phyloP scores from a whole-genome alignment of 148 eudicot species.

The Camellia granthamiana region DNA sequence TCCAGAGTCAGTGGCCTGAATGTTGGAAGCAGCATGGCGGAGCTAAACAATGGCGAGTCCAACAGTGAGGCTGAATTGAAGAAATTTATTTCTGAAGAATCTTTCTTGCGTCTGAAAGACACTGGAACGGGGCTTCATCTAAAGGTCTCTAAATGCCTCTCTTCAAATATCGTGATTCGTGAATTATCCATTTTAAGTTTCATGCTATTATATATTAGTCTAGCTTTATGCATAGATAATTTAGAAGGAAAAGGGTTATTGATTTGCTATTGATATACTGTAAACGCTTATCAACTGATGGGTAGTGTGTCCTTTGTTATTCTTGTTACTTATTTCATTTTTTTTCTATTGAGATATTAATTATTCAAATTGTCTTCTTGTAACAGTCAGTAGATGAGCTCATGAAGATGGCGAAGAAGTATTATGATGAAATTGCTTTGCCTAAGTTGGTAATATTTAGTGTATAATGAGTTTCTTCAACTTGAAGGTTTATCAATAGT shows the following conservation, averaged over 20 bases:
- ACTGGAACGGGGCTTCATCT: constrained; percentile 80
- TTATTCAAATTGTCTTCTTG: constrained; percentile 8
- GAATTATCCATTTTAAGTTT: background rate
- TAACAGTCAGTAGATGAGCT: constrained; percentile 83
- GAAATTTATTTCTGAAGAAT: constrained; percentile 72
- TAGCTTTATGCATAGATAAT: background rate
- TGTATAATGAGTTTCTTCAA: constrained; percentile 1
- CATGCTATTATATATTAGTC: background rate
- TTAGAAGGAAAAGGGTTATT: background rate
- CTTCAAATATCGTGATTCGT: background rate
- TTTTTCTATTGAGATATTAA: background rate
- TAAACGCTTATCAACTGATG: background rate
- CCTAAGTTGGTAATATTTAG: constrained; percentile 77
- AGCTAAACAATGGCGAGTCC: constrained; percentile 20
- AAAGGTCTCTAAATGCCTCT: constrained; percentile 48
- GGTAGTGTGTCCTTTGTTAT: background rate
- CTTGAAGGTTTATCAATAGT: background rate
- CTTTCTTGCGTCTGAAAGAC: constrained; percentile 72
- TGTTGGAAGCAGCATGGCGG: constrained; percentile 26
- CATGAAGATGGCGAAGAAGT: constrained; percentile 61
- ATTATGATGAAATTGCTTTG: constrained; percentile 88
- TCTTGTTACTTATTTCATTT: background rate
- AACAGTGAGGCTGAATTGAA: constrained; percentile 43
- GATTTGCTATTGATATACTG: background rate
- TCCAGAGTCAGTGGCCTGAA: constrained; percentile 26